A percentile compares a stretch with the other conserved stretches of the same genome.
These are phyloP conservation scores for Chaetomiaceae sp. DNA, from an alignment of 2,329 filamentous ascomycete genomes.

Conservation along the genomic window DNA sequence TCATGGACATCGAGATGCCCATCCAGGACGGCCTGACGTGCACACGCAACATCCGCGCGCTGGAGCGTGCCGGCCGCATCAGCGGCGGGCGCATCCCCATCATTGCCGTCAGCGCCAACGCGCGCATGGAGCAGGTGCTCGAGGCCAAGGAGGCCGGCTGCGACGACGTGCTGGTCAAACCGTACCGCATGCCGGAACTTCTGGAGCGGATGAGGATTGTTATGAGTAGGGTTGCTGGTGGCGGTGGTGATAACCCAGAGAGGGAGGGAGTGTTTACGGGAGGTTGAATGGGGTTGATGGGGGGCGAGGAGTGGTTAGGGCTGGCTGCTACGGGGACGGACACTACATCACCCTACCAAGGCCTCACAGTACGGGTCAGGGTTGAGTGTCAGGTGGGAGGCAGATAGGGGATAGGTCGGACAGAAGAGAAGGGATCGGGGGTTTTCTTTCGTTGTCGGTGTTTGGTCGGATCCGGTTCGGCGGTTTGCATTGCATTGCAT, in stretches of 20 bases:
- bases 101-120: slow-evolving; percentile 63
- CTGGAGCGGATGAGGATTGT: slow-evolving; percentile 52
- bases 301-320: no score
- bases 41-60: slow-evolving; percentile 55
- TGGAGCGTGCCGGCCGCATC: slow-evolving; percentile 50
- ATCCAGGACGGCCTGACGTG: slow-evolving; percentile 65
- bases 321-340: no score
- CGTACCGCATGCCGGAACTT: slow-evolving; percentile 58
- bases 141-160: slow-evolving; percentile 47
- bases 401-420: no score
- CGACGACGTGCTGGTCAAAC: slow-evolving; percentile 66
- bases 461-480: not conserved
- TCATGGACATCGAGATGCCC: slow-evolving; percentile 77
- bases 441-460: no score
- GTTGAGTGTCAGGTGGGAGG: no score
- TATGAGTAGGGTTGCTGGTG: slow-evolving; percentile 25
- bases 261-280: not conserved
- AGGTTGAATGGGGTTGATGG: no score
- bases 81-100: slow-evolving; percentile 51
- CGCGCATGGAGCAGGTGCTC: slow-evolving; percentile 53
- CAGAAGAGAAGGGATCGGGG: no score
- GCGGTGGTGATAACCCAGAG: not conserved
- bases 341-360: no score
- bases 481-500: not conserved
- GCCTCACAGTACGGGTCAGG: no score